Conservation (phyloP, 2,329 filamentous ascomycete species). For the Colletotrichum cuscutae region DNA sequence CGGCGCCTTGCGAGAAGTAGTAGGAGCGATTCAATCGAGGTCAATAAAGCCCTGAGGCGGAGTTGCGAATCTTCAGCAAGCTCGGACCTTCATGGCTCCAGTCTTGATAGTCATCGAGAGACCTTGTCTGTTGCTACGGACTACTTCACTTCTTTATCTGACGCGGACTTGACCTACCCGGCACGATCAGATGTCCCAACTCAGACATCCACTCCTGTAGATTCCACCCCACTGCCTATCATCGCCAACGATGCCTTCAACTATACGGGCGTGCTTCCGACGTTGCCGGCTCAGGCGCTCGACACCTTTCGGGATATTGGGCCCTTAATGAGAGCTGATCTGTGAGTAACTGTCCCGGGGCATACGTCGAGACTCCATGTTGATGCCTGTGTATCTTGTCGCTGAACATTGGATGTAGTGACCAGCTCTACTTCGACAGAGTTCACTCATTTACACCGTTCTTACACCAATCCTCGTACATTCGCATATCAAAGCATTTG, state of each 20-base stretch:
- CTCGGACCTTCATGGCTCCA: neutral
- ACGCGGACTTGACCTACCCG: neutral
- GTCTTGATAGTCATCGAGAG: neutral
- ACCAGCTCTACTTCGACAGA: neutral
- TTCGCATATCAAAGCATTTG: neutral
- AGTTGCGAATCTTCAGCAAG: neutral
- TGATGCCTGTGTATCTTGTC: neutral
- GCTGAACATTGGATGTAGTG: neutral
- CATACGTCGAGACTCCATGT: neutral
- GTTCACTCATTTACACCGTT: neutral
- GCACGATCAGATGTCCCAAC: neutral
- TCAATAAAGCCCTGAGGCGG: neutral
- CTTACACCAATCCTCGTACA: neutral
- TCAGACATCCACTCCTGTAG: neutral
- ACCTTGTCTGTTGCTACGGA: neutral
- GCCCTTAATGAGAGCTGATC: neutral
- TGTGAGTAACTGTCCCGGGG: neutral
- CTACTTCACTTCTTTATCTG: neutral
- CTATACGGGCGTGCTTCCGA: neutral
- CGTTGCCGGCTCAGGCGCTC: too few species aligned
- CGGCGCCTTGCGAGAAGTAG: neutral
- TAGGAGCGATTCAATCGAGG: neutral
- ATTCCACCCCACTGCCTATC: neutral
- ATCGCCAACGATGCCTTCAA: neutral
- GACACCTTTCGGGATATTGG: neutral